Evolutionary conservation across 23 red algal species (phyloP).

Genomic region (Gracilaria domingensis): DNA sequence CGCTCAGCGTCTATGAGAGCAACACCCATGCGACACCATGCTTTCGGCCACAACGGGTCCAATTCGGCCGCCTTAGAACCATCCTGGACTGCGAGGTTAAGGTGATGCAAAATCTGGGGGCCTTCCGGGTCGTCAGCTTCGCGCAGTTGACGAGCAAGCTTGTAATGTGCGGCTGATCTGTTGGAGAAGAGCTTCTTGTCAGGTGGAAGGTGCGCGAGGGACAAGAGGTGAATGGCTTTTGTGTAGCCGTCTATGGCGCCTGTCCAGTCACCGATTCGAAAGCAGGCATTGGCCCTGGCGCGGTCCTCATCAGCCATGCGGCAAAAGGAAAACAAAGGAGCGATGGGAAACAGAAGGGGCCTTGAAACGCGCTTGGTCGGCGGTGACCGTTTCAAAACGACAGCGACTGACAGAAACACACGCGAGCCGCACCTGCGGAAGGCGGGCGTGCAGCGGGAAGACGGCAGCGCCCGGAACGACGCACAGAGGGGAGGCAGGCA

Average conservation of each 20-base stretch:
- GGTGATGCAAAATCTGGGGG: conserved; percentile 32
- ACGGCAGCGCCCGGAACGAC: not conserved
- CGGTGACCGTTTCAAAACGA: not conserved
- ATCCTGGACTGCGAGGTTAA: conserved; percentile 74
- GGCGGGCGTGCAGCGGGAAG: not conserved
- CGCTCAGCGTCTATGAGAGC: conserved; percentile 75
- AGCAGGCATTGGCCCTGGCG: conserved; percentile 65
- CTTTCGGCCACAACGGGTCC: conserved; percentile 83
- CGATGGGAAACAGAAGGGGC: conserved; percentile 9
- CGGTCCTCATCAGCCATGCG: conserved; percentile 71
- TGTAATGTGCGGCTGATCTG: conserved; percentile 81
- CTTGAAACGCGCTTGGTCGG: not conserved
- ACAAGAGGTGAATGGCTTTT: conserved; percentile 51
- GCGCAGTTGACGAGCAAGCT: conserved; percentile 64
- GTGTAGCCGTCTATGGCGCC: conserved; percentile 76
- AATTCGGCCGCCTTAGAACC: conserved; percentile 65
- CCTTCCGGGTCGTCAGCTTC: conserved; percentile 55
- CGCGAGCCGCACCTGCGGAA: no score
- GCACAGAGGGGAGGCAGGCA: not conserved
- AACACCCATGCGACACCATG: conserved; percentile 79
- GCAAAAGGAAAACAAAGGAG: no score
- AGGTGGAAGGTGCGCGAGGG: conserved; percentile 31
- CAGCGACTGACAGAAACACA: not conserved
- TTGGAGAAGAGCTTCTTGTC: conserved; percentile 85
- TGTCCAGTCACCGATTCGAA: conserved; percentile 76